Percentiles rank a stretch among this genome's conserved stretches.
phyloP scores from a whole-genome alignment of 2,329 filamentous ascomycete species.

The Penicillium brevicompactum region DNA sequence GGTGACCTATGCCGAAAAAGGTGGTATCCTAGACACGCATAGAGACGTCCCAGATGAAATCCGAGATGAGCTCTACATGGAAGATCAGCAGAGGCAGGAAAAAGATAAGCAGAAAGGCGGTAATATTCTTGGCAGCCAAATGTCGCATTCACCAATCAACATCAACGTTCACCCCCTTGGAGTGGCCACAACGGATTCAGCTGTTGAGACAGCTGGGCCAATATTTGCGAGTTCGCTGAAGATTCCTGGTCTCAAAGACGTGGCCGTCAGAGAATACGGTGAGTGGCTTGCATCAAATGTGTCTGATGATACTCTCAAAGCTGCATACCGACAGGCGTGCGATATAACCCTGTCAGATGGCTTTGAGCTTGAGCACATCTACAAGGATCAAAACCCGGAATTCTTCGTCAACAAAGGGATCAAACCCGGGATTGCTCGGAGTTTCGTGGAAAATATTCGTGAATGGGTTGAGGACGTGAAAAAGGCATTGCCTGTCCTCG shows the following conservation, averaged over 20 bases:
- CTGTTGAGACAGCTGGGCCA: neutral
- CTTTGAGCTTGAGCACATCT: neutral
- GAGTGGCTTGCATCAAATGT: neutral
- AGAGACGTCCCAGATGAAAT: conserved; percentile 16
- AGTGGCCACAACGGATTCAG: neutral
- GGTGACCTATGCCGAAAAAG: conserved; percentile 16
- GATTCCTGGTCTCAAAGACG: neutral
- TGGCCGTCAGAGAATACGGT: neutral
- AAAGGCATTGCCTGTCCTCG: neutral
- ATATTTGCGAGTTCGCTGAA: neutral
- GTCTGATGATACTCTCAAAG: neutral
- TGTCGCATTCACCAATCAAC: conserved; percentile 12
- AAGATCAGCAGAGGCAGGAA: conserved; percentile 13
- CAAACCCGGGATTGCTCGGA: neutral
- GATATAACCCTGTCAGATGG: neutral
- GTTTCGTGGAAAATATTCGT: no score
- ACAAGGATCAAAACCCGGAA: neutral
- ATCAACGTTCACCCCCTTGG: conserved; percentile 13
- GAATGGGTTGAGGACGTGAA: neutral
- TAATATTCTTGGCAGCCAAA: neutral
- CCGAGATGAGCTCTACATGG: conserved; percentile 15
- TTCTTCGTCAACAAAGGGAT: neutral
- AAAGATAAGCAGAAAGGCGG: conserved; percentile 8
- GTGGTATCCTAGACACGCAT: conserved; percentile 12
- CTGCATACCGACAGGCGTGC: neutral